Conservation (phyloP, 352 stramenopile genomes). For the Phytophthora pini region DNA sequence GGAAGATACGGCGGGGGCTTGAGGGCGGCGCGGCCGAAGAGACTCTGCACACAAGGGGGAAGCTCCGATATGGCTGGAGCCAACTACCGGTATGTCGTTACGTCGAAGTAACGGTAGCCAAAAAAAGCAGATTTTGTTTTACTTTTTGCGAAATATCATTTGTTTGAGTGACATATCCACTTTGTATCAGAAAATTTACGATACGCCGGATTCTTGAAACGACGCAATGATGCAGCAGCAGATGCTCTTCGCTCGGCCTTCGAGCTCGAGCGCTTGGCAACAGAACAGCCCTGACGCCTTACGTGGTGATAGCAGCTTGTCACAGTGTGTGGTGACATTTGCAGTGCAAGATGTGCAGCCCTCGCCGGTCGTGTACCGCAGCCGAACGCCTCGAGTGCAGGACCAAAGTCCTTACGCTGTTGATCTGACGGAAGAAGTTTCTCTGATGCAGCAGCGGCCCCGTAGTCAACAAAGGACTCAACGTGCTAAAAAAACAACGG, state of each 20-base stretch:
- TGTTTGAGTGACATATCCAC: too few species aligned
- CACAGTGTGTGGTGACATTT: slow-evolving; percentile 53
- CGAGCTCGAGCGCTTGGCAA: not conserved
- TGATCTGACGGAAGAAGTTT: slow-evolving; percentile 10
- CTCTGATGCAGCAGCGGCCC: slow-evolving; percentile 3
- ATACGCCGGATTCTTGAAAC: slow-evolving; percentile 12
- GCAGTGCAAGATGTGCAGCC: slow-evolving; percentile 47
- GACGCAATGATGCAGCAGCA: slow-evolving; percentile 26
- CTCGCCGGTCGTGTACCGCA: slow-evolving; percentile 49
- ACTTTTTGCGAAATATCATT: too few species aligned
- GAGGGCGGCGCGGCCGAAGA: slow-evolving; percentile 2
- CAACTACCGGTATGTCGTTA: slow-evolving; percentile 15
- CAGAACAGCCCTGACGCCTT: slow-evolving; percentile 5
- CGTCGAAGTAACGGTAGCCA: not conserved
- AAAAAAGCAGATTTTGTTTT: not conserved
- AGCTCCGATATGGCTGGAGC: slow-evolving; percentile 23
- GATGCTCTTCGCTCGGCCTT: slow-evolving; percentile 28
- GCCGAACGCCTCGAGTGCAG: not conserved
- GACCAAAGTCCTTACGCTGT: slow-evolving; percentile 11
- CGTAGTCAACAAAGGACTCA: slow-evolving; percentile 3
- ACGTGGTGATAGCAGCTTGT: slow-evolving; percentile 13
- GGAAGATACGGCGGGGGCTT: not conserved
- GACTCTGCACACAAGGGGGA: slow-evolving; percentile 19
- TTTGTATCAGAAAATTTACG: too few species aligned
- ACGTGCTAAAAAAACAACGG: not conserved